phyloP scores from a whole-genome alignment of 768 basidiomycete genomes.

The Suillus weaverae region DNA sequence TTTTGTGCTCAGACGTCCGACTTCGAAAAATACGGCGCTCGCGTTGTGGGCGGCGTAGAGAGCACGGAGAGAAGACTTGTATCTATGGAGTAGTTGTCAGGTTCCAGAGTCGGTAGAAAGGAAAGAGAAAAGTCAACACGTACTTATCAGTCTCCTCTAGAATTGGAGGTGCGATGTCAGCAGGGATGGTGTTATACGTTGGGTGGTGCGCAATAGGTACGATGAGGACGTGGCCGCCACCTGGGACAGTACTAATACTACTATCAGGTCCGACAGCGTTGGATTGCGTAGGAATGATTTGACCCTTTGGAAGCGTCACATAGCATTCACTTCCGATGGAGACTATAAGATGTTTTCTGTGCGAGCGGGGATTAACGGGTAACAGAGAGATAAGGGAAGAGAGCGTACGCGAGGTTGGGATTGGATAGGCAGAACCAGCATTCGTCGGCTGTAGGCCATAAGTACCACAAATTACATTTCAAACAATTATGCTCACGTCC shows the following conservation, averaged over 20 bases:
- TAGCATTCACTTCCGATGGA: constrained; percentile 94
- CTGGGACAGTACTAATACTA: constrained; percentile 60
- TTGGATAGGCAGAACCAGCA: constrained; percentile 99
- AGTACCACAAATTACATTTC: background rate
- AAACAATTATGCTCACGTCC: constrained; percentile 53
- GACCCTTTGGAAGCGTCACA: constrained; percentile 94
- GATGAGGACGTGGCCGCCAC: constrained; percentile 94
- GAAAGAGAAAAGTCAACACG: constrained; percentile 13
- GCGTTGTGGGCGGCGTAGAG: constrained; percentile 72
- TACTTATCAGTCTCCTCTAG: constrained; percentile 79
- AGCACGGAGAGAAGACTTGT: constrained; percentile 71
- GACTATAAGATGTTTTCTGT: constrained; percentile 92
- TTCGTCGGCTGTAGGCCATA: constrained; percentile 63
- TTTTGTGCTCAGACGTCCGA: constrained; percentile 77
- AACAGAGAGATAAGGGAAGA: background rate
- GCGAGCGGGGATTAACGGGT: constrained; percentile 1
- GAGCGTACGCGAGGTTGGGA: constrained; percentile 78
- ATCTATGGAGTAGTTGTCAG: constrained; percentile 42
- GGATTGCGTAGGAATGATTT: constrained; percentile 81
- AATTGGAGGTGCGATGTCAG: constrained; percentile 74
- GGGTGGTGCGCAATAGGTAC: constrained; percentile 94
- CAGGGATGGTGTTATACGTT: constrained; percentile 79
- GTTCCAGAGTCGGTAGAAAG: constrained; percentile 4
- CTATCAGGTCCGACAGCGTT: constrained; percentile 40
- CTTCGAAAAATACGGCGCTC: constrained; percentile 81